Evolutionary conservation across 805 yeast species (phyloP).

Genomic region (Kuraishia floccosa): DNA sequence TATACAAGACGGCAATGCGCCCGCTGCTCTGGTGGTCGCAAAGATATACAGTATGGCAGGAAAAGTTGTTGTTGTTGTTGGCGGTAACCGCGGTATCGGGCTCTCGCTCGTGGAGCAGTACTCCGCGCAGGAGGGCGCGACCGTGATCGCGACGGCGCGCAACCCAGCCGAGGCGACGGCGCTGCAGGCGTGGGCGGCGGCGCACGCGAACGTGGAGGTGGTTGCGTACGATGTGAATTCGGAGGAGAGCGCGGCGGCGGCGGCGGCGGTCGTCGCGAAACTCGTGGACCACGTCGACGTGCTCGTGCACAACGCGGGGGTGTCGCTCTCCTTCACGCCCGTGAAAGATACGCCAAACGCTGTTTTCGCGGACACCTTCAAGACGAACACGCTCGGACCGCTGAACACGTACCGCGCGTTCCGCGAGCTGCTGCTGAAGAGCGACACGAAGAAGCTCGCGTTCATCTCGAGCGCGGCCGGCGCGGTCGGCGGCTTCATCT

Average conservation of each 20-base stretch:
- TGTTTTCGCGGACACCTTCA: neutral
- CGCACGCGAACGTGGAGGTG: neutral
- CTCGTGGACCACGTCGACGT: neutral
- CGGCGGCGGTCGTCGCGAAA: neutral
- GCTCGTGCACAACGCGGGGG: neutral
- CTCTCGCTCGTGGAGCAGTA: neutral
- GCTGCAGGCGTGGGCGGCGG: neutral
- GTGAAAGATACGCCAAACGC: neutral
- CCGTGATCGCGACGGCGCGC: conserved; percentile 1
- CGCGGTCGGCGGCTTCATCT: conserved; percentile 13
- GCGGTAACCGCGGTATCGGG: conserved; percentile 3
- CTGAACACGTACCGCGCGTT: conserved; percentile 16
- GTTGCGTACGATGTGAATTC: neutral
- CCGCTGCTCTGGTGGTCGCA: too few species aligned
- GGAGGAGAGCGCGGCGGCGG: neutral
- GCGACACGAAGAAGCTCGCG: conserved; percentile 14
- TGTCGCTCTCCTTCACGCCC: neutral
- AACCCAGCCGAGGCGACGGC: neutral
- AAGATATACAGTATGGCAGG: too few species aligned
- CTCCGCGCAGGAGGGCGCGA: neutral
- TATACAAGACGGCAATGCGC: too few species aligned
- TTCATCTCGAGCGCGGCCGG: conserved; percentile 18
- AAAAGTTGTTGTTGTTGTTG: conserved; percentile 1
- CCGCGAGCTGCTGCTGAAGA: conserved; percentile 15
- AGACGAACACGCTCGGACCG: conserved; percentile 19